Evolutionary conservation across 2,329 filamentous ascomycete genomes (phyloP).

Genomic region (Fusarium sp.): DNA sequence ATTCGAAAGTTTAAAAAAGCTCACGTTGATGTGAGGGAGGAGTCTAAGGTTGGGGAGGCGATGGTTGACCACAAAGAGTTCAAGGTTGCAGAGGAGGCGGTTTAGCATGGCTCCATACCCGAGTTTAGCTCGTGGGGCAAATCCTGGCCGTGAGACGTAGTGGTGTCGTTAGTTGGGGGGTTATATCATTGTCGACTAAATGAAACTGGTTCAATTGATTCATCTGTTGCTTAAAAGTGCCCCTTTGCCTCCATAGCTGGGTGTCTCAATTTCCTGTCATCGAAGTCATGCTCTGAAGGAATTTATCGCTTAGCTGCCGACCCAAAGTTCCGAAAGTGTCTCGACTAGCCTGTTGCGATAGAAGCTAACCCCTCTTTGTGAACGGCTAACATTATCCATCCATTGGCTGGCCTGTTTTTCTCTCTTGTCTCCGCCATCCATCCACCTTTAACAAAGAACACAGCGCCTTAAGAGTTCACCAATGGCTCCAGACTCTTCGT

Average conservation of each 20-base stretch:
- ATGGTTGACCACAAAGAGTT: background rate
- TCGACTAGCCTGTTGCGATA: background rate
- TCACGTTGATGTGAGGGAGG: background rate
- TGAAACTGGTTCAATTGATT: background rate
- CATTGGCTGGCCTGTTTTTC: background rate
- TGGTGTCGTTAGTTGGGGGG: background rate
- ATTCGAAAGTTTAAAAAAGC: conserved; percentile 36
- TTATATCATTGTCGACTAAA: background rate
- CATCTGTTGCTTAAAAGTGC: background rate
- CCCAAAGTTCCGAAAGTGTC: background rate
- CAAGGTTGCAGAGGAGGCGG: background rate
- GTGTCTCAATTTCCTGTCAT: background rate
- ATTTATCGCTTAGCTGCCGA: no score
- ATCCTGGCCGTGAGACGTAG: background rate
- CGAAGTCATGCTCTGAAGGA: background rate
- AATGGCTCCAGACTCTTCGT: background rate
- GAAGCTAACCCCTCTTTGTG: background rate
- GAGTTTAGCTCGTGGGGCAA: background rate
- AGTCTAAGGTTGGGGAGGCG: background rate
- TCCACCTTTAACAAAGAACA: background rate
- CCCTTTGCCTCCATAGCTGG: no score
- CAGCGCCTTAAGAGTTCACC: background rate
- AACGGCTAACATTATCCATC: background rate
- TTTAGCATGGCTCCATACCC: background rate
- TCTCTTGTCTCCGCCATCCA: background rate